Base-by-base conservation (phyloP, 2,329 filamentous ascomycete species). In the Hypoxylon rubiginosum region DNA sequence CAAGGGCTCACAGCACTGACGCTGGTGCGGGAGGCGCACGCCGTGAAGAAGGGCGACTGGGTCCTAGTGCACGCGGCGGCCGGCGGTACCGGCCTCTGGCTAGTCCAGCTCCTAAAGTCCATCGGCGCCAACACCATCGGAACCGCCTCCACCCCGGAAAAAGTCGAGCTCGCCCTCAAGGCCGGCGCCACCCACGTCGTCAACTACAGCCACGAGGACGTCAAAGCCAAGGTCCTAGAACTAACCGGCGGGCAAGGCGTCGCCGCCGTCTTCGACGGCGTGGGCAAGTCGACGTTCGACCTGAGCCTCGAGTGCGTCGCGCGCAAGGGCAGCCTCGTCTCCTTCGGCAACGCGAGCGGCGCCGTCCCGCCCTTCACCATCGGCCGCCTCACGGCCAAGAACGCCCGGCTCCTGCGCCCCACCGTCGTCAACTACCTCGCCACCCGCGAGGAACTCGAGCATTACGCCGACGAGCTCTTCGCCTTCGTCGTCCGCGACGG, bases 221-320 rank as follows among this genome's bases (percentile, higher is more conserved):
- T 91, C 24, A 86, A 86, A 61, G 79, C 78, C 39, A 83, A 86
- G 75, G 89, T 93, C 5, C 82, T 85, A 73, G 85, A 91, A 76
- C 88, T 92, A 52, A 97, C 93, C 0, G 86, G 83, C 1, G 91
- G 91, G 0, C 81, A 88, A 64, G 94, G 94, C 7, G 90, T 91
- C 2, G 86, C 88, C 68, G 93, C 90, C 9, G 91, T 97, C 28
- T 97, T 93, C 76, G 94, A 97, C 76, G 92, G 92, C 5, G 92
- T 97, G 2, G 94, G 94, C 11, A 93, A 93, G 81, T 85, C 86
- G 52, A 97, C 94, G 0, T 97, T 96, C 80, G 92, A 97, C 71
- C 84, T 87, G 19, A 91, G 90, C 73, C 77, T 97, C 69, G 88
- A 94, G 69, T 86, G 89, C 72, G 84, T 95, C 58, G 91, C 90